Percentiles rank a stretch among this genome's conserved stretches.
Conservation (phyloP, 768 basidiomycete species). For the Lactarius sanguifluus region DNA sequence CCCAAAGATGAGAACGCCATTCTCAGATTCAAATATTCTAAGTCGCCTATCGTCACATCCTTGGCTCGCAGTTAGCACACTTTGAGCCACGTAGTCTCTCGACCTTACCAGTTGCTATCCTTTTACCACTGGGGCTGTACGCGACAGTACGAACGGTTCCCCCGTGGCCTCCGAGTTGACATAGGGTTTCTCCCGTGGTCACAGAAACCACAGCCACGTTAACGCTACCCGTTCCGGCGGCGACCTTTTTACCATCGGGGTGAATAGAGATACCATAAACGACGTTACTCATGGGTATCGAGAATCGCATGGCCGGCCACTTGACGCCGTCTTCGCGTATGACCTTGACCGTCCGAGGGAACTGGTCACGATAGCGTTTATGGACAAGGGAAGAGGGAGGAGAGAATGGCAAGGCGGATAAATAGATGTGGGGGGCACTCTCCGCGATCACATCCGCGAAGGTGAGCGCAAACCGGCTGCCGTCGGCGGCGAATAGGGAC, state of each 20-base stretch:
- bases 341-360: slow-evolving; percentile 14
- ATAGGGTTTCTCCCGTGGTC: slow-evolving; percentile 11
- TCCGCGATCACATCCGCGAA: slow-evolving; percentile 19
- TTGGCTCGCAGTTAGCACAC: background rate
- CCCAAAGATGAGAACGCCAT: slow-evolving; percentile 27
- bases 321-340: slow-evolving; percentile 1
- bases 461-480: slow-evolving; percentile 26
- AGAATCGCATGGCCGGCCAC: slow-evolving; percentile 30
- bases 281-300: slow-evolving; percentile 14
- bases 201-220: slow-evolving; percentile 5
- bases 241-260: slow-evolving; percentile 29
- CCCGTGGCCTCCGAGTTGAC: slow-evolving; percentile 10
- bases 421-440: slow-evolving; percentile 25
- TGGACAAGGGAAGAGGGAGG: slow-evolving; percentile 20
- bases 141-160: slow-evolving; percentile 6
- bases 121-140: slow-evolving; percentile 19
- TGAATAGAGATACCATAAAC: slow-evolving; percentile 29
- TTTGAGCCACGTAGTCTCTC: background rate
- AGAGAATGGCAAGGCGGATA: slow-evolving; percentile 23
- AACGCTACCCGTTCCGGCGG: background rate
- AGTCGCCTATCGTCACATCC: slow-evolving; percentile 29
- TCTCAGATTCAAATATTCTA: slow-evolving; percentile 32
- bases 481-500: slow-evolving; percentile 17
- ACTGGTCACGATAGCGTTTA: slow-evolving; percentile 21
- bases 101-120: slow-evolving; percentile 23